These are phyloP conservation scores for Lojkania enalia DNA, from an alignment of 2,329 filamentous ascomycete genomes.

Conservation along the genomic window DNA sequence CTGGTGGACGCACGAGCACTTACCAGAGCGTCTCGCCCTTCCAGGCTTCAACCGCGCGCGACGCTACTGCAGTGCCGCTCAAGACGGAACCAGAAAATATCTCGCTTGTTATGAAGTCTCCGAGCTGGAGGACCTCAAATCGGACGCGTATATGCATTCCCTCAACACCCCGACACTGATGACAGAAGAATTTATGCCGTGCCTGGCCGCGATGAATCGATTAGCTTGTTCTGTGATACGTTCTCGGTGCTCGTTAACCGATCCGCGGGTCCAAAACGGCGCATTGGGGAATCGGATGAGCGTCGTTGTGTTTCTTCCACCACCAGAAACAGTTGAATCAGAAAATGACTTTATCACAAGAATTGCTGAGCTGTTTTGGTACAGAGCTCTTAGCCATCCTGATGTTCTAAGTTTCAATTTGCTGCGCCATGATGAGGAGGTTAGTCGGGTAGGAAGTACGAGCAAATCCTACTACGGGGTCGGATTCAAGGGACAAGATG, in stretches of 20 bases:
- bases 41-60: conserved; percentile 19
- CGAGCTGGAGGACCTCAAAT: conserved; percentile 10
- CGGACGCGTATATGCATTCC: conserved; percentile 12
- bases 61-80: conserved; percentile 11
- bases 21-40: conserved; percentile 19
- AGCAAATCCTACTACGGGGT: conserved; percentile 18
- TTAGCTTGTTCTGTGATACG: conserved; percentile 11
- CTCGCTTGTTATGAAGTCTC: conserved; percentile 15
- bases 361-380: too few relatives aligned
- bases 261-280: too few relatives aligned
- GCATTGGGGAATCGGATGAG: too few relatives aligned
- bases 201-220: conserved; percentile 16
- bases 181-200: conserved; percentile 20
- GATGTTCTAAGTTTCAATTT: conserved; percentile 4
- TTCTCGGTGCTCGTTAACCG: too few relatives aligned
- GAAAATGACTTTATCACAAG: too few relatives aligned
- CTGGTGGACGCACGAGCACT: conserved; percentile 25
- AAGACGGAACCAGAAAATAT: conserved; percentile 11
- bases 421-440: conserved; percentile 2
- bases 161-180: conserved; percentile 15
- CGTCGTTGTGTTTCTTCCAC: too few relatives aligned
- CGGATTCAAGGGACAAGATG: conserved; percentile 5
- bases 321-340: too few relatives aligned
- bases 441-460: conserved; percentile 12
- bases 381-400: too few relatives aligned